Conservation (phyloP, 306 rosid genomes). For the Inga laurina region DNA sequence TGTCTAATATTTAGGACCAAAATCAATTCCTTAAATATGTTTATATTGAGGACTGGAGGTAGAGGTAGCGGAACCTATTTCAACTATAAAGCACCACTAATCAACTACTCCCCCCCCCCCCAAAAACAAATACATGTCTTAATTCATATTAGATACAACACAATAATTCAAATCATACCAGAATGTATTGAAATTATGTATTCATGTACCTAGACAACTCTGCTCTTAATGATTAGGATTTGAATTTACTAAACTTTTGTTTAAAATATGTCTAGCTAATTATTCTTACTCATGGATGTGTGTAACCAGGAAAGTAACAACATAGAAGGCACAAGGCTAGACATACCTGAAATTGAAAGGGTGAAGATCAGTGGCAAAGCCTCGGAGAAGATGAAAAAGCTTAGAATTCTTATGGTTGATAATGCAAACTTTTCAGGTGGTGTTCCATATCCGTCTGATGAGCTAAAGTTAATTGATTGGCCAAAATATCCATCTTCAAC, state of each 20-base stretch:
- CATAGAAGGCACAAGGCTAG: slow-evolving; percentile 21
- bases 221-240: neutral
- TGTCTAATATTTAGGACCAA: no score
- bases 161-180: neutral
- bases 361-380: neutral
- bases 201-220: no score
- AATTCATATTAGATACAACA: neutral
- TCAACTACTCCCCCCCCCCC: neutral
- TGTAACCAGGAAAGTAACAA: neutral
- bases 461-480: slow-evolving; percentile 20
- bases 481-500: slow-evolving; percentile 11
- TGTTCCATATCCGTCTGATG: slow-evolving; percentile 1
- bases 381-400: slow-evolving; percentile 19
- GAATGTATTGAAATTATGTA: no score
- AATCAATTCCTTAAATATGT: no score
- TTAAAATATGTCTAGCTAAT: neutral
- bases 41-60: no score
- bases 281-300: neutral
- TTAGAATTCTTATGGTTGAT: slow-evolving; percentile 12
- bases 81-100: neutral
- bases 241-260: neutral
- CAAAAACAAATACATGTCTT: neutral
- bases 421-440: slow-evolving; percentile 8
- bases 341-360: neutral
- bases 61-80: no score